phyloP scores from a whole-genome alignment of 495 filamentous ascomycete genomes.

The Pyrenopolyporus hunteri region DNA sequence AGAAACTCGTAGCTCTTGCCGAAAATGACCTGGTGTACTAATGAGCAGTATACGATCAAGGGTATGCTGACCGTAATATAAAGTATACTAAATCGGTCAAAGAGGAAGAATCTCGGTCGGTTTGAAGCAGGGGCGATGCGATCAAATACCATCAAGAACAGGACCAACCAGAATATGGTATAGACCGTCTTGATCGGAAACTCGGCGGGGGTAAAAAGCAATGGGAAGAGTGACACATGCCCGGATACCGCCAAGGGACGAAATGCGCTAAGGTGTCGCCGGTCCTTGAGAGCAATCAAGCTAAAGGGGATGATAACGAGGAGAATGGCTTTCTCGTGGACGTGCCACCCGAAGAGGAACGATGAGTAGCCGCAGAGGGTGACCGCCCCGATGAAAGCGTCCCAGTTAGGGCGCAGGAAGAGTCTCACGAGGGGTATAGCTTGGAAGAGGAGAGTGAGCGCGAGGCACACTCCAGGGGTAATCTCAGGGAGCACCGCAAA shows the following conservation, averaged over 20 bases:
- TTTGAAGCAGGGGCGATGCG: conserved; percentile 80
- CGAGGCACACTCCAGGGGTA: conserved; percentile 77
- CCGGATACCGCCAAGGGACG: conserved; percentile 89
- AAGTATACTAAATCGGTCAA: conserved; percentile 86
- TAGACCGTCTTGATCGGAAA: conserved; percentile 93
- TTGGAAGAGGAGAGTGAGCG: conserved; percentile 83
- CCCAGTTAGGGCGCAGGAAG: conserved; percentile 80
- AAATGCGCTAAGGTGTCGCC: conserved; percentile 90
- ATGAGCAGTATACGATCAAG: conserved; percentile 84
- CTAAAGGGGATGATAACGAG: conserved; percentile 95
- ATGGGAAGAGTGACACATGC: conserved; percentile 92
- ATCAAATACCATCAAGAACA: conserved; percentile 88
- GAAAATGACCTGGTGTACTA: conserved; percentile 82
- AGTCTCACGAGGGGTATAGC: conserved; percentile 80
- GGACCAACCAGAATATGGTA: conserved; percentile 86
- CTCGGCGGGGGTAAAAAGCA: conserved; percentile 89
- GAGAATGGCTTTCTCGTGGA: conserved; percentile 96
- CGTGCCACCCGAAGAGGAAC: conserved; percentile 98
- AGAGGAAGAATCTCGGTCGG: conserved; percentile 76
- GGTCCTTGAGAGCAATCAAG: conserved; percentile 88
- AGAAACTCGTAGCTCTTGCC: conserved; percentile 86
- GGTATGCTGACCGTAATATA: conserved; percentile 90
- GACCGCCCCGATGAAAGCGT: conserved; percentile 84
- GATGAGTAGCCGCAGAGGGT: conserved; percentile 97
- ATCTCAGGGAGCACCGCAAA: conserved; percentile 93